phyloP scores from a whole-genome alignment of 768 basidiomycete genomes.

The Hebeloma cylindrosporum region DNA sequence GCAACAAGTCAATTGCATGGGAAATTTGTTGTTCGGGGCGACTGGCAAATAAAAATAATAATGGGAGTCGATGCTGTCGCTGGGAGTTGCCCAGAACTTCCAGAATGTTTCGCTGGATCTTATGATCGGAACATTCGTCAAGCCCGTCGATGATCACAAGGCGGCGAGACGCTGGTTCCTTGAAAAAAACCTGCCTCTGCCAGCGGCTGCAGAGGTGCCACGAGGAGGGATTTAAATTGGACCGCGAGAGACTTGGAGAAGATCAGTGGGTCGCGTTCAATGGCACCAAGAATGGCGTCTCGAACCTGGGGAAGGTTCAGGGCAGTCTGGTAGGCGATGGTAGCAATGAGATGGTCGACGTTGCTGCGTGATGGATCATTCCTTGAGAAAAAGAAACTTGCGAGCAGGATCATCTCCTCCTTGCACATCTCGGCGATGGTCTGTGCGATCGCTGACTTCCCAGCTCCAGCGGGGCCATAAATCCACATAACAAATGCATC shows the following conservation, averaged over 20 bases:
- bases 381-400: constrained; percentile 14
- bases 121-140: constrained; percentile 10
- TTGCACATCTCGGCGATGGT: constrained; percentile 10
- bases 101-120: constrained; percentile 3
- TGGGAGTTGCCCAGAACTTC: neutral
- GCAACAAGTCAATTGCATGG: neutral
- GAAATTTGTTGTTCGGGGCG: constrained; percentile 8
- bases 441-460: constrained; percentile 16
- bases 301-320: neutral
- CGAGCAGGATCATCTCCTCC: neutral
- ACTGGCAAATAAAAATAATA: constrained; percentile 12
- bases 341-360: constrained; percentile 3
- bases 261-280: constrained; percentile 9
- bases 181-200: neutral
- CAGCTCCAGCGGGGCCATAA: constrained; percentile 13
- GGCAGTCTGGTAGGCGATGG: constrained; percentile 8
- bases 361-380: neutral
- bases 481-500: constrained; percentile 8
- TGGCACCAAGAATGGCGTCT: neutral
- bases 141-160: constrained; percentile 16
- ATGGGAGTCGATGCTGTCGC: neutral
- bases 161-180: neutral
- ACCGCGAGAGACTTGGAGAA: constrained; percentile 2
- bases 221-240: constrained; percentile 1
- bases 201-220: constrained; percentile 5